Conservation (phyloP, 1,284 basidiomycete species). For the Tranzscheliella williamsii region DNA sequence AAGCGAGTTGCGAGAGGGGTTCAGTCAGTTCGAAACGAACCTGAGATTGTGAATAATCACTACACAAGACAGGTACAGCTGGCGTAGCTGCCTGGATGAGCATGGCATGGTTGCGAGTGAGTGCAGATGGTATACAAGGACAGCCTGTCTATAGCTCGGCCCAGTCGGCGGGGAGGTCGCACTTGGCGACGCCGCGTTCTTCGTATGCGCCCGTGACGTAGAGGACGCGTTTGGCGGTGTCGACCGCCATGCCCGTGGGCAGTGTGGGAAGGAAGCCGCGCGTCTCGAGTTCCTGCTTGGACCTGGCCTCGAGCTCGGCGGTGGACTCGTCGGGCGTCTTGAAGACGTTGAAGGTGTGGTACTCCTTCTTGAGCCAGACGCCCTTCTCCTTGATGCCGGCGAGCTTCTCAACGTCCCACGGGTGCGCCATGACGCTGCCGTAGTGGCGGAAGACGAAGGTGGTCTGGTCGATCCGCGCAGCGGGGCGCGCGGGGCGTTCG, state of each 20-base stretch:
- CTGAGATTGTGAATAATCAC: too few relatives aligned
- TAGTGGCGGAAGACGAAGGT: constrained; percentile 34
- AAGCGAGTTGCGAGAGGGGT: too few relatives aligned
- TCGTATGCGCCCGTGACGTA: constrained; percentile 43
- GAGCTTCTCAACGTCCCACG: constrained; percentile 37
- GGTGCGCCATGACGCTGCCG: constrained; percentile 28
- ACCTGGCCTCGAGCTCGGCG: constrained; percentile 20
- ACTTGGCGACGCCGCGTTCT: constrained; percentile 40
- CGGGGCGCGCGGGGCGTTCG: constrained; percentile 17
- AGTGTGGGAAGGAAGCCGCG: constrained; percentile 41
- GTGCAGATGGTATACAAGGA: not conserved
- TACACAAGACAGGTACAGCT: too few relatives aligned
- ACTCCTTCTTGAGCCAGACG: constrained; percentile 31
- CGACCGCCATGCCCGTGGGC: constrained; percentile 41
- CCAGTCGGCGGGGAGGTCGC: constrained; percentile 29
- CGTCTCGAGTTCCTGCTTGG: constrained; percentile 8
- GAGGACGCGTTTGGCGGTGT: constrained; percentile 21
- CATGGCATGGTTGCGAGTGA: too few relatives aligned
- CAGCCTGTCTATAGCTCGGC: constrained; percentile 13
- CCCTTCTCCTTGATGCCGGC: constrained; percentile 21
- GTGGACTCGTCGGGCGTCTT: constrained; percentile 19
- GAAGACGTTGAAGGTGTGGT: constrained; percentile 33
- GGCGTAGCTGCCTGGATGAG: too few relatives aligned
- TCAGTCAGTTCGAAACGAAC: too few relatives aligned
- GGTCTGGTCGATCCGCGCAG: constrained; percentile 34